Evolutionary conservation across 192 early-diverging fungal genomes (phyloP).

Genomic region (Phycomyces blakesleeanus): DNA sequence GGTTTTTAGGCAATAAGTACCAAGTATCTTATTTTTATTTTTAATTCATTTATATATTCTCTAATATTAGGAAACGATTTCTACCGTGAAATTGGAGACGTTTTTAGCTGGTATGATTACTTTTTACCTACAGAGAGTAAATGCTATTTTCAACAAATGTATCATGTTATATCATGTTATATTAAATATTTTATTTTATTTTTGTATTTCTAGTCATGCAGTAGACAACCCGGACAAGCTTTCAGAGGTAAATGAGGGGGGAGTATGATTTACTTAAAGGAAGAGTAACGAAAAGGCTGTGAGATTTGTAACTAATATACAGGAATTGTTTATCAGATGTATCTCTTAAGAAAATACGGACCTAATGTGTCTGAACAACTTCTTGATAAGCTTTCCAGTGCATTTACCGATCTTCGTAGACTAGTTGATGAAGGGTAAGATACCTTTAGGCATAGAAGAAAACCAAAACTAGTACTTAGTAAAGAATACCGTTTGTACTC

Average conservation of each 20-base stretch:
- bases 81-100: conserved; percentile 75
- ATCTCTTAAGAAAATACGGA: conserved; percentile 64
- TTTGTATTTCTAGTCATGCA: conserved; percentile 42
- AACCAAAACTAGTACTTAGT: too few species aligned
- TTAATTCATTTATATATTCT: too few species aligned
- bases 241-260: conserved; percentile 57
- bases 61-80: conserved; percentile 83
- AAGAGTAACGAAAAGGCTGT: too few species aligned
- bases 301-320: too few species aligned
- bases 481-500: too few species aligned
- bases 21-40: too few species aligned
- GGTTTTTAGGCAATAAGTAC: too few species aligned
- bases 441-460: too few species aligned
- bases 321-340: conserved; percentile 40
- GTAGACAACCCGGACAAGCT: conserved; percentile 76
- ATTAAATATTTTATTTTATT: too few species aligned
- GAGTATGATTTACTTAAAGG: too few species aligned
- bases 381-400: conserved; percentile 58
- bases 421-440: conserved; percentile 64
- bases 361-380: conserved; percentile 68
- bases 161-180: too few species aligned
- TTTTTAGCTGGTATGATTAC: conserved; percentile 51
- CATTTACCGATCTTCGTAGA: conserved; percentile 68
- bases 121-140: background rate
- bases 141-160: too few species aligned